A percentile compares a stretch with the other conserved stretches of the same genome.
Evolutionary conservation across 495 filamentous ascomycete genomes (phyloP).

Genomic region (Neurospora sp.): DNA sequence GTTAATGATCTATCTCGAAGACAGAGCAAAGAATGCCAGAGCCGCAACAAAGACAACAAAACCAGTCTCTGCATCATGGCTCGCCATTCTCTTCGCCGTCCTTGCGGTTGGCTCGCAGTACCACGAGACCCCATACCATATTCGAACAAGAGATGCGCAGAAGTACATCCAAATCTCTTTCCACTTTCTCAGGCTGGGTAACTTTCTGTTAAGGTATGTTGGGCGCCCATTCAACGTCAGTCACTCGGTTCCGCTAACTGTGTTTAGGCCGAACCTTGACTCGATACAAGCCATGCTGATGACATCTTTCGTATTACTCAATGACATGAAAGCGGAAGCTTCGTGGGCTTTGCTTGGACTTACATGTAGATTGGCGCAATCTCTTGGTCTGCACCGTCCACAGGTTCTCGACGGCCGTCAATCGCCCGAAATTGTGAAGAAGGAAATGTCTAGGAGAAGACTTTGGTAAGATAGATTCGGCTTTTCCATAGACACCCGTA

Average conservation of each 20-base stretch:
- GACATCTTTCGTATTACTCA: slow-evolving; percentile 43
- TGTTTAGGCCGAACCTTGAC: slow-evolving; percentile 41
- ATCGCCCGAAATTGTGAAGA: slow-evolving; percentile 24
- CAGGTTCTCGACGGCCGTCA: slow-evolving; percentile 28
- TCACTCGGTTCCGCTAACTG: neutral
- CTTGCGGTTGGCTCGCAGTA: slow-evolving; percentile 77
- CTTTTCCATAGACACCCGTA: neutral
- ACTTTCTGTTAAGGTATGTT: slow-evolving; percentile 39
- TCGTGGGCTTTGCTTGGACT: slow-evolving; percentile 48
- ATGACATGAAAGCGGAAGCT: slow-evolving; percentile 51
- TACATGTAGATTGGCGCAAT: slow-evolving; percentile 46
- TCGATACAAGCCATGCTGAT: slow-evolving; percentile 48
- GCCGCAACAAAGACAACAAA: slow-evolving; percentile 37
- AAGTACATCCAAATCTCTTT: slow-evolving; percentile 47
- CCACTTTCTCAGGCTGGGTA: slow-evolving; percentile 43
- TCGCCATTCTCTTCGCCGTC: slow-evolving; percentile 69
- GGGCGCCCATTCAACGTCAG: neutral
- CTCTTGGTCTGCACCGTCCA: slow-evolving; percentile 41
- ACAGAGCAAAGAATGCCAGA: slow-evolving; percentile 46
- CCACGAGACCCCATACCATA: slow-evolving; percentile 53
- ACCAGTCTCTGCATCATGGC: slow-evolving; percentile 54
- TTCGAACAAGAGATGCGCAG: slow-evolving; percentile 42
- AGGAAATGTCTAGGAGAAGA: slow-evolving; percentile 35
- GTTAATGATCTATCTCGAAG: slow-evolving; percentile 56
- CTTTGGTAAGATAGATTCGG: slow-evolving; percentile 36